Conservation (phyloP, 2,329 filamentous ascomycete species). For the Aspergillus pseudotamarii region DNA sequence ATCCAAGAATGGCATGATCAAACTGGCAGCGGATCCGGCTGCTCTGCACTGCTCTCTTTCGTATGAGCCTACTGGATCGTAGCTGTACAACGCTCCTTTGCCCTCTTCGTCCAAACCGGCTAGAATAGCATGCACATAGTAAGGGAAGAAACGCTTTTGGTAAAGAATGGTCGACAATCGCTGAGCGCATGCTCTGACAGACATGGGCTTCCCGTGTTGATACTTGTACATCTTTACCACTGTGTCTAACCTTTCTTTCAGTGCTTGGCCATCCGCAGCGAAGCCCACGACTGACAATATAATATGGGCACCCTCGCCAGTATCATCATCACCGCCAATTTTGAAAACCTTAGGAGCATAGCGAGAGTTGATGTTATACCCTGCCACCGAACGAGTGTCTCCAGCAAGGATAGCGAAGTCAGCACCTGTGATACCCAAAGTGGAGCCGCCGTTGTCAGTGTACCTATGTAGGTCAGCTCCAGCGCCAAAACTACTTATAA, state of each 20-base stretch:
- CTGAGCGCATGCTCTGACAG: conserved; percentile 90
- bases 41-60: conserved; percentile 95
- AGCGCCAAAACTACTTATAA: neutral
- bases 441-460: conserved; percentile 96
- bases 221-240: conserved; percentile 99
- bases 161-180: conserved; percentile 94
- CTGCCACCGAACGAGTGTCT: conserved; percentile 92
- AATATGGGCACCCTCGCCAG: conserved; percentile 82
- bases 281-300: conserved; percentile 94
- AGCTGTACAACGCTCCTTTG: conserved; percentile 91
- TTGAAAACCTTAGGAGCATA: conserved; percentile 96
- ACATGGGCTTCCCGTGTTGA: conserved; percentile 96
- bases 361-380: conserved; percentile 98
- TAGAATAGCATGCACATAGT: conserved; percentile 94
- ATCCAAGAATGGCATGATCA: conserved; percentile 99
- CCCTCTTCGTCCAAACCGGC: conserved; percentile 94
- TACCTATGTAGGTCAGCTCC: conserved; percentile 56
- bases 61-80: conserved; percentile 97
- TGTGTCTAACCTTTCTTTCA: conserved; percentile 91
- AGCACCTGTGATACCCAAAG: conserved; percentile 87
- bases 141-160: conserved; percentile 97
- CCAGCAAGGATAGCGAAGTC: conserved; percentile 97
- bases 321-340: conserved; percentile 86
- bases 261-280: conserved; percentile 87
- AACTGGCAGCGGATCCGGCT: conserved; percentile 83